Base-by-base conservation (phyloP, 805 yeast genomes). In the Candida bentonensis region DNA sequence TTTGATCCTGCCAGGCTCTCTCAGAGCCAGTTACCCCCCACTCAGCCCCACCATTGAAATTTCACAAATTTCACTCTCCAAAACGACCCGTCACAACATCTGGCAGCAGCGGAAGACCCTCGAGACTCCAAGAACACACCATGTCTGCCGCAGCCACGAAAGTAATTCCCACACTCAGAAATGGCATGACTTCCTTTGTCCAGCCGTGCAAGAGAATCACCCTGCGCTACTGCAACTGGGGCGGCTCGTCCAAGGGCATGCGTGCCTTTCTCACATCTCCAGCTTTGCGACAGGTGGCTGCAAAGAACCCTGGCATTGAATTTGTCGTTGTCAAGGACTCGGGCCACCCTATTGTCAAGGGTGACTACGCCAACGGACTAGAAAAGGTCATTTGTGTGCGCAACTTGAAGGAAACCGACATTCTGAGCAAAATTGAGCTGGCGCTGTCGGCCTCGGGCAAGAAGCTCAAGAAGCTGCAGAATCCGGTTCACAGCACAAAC, bases 141-240 rank as follows among this genome's bases (percentile, higher is more conserved):
- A 54, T 54, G 58, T 52, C 58, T 2, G 55, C 49, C 40, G 39
- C 42, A 9, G 27, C 55, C 51, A 11, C 54, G 42, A 22, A 52
- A 39, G 39, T 47, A 39, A 33, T 46, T 50, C 25, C 44, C n/a
- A 26, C 47, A 21, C 43, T 55, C 15, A 46, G 47, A 39, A 62
- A 62, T 47, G 66, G 66, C 5, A 54, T 62, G 21, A 65, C 66
- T 22, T 47, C 60, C 25, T 62, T 61, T 43, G 57, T 55, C 25
- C 62, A 55, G 46, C 63, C 69, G 47, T 87, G 97, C 66, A 76
- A 74, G 53, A 76, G 74, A 56, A 72, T 92, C 43, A 72, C 80
- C 1, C 61, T 92, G 40, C 81, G 83, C 48, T 92, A 79, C 65
- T 87, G 96, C 67, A 87, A 92, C 69, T 82, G 94, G 80, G 97